A percentile compares a stretch with the other conserved stretches of the same genome.
These are phyloP conservation scores for Globisporangium okanoganense DNA, from an alignment of 352 stramenopile genomes.

Conservation along the genomic window DNA sequence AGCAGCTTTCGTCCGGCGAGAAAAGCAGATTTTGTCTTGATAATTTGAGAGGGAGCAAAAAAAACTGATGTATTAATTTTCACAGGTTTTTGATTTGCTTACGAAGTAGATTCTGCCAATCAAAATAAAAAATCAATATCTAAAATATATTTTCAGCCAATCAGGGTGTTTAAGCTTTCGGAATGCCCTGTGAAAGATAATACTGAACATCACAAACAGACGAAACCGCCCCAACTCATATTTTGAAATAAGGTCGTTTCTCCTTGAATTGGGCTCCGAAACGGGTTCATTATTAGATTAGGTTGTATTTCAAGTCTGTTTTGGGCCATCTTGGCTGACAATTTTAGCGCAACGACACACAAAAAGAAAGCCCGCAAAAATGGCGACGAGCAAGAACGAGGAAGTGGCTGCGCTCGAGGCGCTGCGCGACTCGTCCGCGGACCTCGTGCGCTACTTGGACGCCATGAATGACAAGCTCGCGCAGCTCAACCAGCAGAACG, in stretches of 20 bases:
- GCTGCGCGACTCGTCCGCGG: conserved; percentile 69
- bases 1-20: neutral
- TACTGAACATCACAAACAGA: neutral
- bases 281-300: neutral
- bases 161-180: neutral
- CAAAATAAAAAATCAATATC: too few species aligned
- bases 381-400: conserved; percentile 64
- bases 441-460: conserved; percentile 73
- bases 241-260: neutral
- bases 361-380: neutral
- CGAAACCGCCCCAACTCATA: conserved; percentile 2
- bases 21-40: too few species aligned
- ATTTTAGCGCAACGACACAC: neutral
- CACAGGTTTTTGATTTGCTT: too few species aligned
- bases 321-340: neutral
- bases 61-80: neutral
- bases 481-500: conserved; percentile 81
- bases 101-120: neutral
- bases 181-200: neutral
- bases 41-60: neutral
- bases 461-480: conserved; percentile 68
- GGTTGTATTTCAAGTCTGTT: neutral
- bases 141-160: neutral
- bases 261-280: too few species aligned
- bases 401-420: conserved; percentile 77